Percentiles rank a stretch among this genome's conserved stretches.
Evolutionary conservation across 2,329 filamentous ascomycete genomes (phyloP).

Genomic region (Alternaria sp.): DNA sequence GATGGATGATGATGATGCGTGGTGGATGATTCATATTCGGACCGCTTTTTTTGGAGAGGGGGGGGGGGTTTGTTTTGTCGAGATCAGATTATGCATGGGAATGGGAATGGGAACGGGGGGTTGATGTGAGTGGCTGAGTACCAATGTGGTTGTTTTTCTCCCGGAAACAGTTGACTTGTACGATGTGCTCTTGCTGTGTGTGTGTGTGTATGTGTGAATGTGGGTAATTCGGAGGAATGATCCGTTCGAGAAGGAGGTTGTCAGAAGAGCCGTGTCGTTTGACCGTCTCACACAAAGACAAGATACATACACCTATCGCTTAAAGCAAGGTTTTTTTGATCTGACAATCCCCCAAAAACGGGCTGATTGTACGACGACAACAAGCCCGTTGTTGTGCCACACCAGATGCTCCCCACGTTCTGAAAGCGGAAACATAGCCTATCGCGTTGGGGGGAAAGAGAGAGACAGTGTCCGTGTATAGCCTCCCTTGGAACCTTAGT

Average conservation of each 20-base stretch:
- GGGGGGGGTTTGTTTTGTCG: neutral
- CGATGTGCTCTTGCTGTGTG: too few species aligned
- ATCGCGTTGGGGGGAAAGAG: neutral
- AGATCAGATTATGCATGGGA: neutral
- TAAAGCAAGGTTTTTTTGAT: neutral
- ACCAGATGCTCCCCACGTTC: slow-evolving; percentile 8
- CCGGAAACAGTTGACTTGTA: too few species aligned
- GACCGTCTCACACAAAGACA: neutral
- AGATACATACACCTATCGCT: neutral
- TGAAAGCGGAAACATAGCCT: slow-evolving; percentile 10
- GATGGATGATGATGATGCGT: slow-evolving; percentile 2
- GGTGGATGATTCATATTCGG: slow-evolving; percentile 10
- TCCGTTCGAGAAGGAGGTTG: neutral
- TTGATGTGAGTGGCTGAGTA: slow-evolving; percentile 3
- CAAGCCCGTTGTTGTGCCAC: slow-evolving; percentile 6
- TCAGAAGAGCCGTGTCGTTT: slow-evolving; percentile 4
- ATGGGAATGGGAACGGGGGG: neutral
- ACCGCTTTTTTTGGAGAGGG: neutral
- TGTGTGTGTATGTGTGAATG: too few species aligned
- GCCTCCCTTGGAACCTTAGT: neutral
- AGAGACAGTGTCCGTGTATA: slow-evolving; percentile 5
- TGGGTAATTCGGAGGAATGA: neutral
- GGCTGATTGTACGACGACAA: slow-evolving; percentile 2
- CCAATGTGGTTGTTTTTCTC: neutral
- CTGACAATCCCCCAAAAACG: slow-evolving; percentile 4